Evolutionary conservation across 2,329 filamentous ascomycete species (phyloP).

Genomic region (Arachnopeziza araneosa): DNA sequence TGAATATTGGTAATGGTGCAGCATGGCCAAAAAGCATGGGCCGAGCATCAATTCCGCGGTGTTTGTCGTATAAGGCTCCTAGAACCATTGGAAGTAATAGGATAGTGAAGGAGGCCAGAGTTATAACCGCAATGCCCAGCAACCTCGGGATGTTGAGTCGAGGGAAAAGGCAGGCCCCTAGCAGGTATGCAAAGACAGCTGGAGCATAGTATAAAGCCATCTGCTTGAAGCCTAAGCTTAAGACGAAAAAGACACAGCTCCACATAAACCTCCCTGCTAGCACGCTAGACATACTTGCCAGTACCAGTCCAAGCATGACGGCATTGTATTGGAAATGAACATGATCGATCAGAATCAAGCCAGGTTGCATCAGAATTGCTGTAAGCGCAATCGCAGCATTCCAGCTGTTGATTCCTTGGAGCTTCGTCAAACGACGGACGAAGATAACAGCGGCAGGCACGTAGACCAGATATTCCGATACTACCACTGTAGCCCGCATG

Average conservation of each 20-base stretch:
- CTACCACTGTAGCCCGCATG: constrained; percentile 87
- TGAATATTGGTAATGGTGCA: constrained; percentile 58
- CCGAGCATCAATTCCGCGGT: constrained; percentile 54
- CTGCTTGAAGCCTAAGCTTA: constrained; percentile 94
- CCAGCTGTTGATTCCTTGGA: constrained; percentile 75
- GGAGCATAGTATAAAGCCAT: constrained; percentile 99
- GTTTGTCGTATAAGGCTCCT: constrained; percentile 64
- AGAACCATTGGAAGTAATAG: constrained; percentile 71
- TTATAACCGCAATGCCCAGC: constrained; percentile 68
- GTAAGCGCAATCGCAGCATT: constrained; percentile 78
- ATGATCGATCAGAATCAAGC: constrained; percentile 87
- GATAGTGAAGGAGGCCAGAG: constrained; percentile 65
- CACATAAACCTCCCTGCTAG: constrained; percentile 79
- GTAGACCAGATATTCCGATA: constrained; percentile 88
- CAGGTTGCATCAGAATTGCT: constrained; percentile 88
- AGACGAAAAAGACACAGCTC: constrained; percentile 90
- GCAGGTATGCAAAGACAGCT: constrained; percentile 82
- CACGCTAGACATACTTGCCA: constrained; percentile 84
- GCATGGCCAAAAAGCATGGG: constrained; percentile 52
- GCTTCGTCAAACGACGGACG: constrained; percentile 70
- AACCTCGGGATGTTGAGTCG: constrained; percentile 62
- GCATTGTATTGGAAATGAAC: constrained; percentile 98
- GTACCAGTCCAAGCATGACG: constrained; percentile 89
- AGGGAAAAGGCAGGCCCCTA: constrained; percentile 81
- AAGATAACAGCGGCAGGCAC: constrained; percentile 83